Evolutionary conservation across 148 eudicot species (phyloP), one percentile per base, ranked within the genome.

Genomic region (Persicaria tinctoria): DNA sequence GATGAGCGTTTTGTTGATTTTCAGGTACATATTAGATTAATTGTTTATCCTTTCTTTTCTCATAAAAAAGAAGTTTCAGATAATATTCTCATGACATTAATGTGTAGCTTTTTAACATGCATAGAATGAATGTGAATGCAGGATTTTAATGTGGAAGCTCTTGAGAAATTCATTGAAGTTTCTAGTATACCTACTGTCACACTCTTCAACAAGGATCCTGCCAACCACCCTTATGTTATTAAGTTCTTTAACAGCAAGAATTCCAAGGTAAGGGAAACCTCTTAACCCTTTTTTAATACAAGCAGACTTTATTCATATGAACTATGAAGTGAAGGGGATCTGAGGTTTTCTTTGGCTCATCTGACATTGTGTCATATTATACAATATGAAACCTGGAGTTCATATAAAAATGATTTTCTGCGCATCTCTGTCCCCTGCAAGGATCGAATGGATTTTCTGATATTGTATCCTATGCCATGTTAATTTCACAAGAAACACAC

Each of bases 1-100:
- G 91, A 90, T 75, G 91, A 90, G 70, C 87, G 80, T 38, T 78
- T 86, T 71, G 88, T 85, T 51, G 91, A 90, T 81, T 84, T 80
- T 51, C 76, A 90, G 85, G 93, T 85, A 83, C 32, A 12, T 16
- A 13, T 6, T 16, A 9, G 47, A 17, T 38, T 4, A 23, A 17
- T 75, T 64, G 45, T 23, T 13, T 48, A 3, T 32, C n/a, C 10
- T n/a, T 57, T 14, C 38, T 46, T 60, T 41, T 60, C 12, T 47
- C 45, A 10, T 46, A n/a, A 4, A 51, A 2, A 17, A 4, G 3
- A 0, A 4, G 17, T 69, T 51, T 57, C 69, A 10, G 23, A 14
- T 63, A 16, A 50, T 63, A 45, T 23, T 47, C 14, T 13, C 16
- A 14, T 64, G 72, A 18, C 10, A 4, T 20, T 16, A 23, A 17